Base-by-base conservation (phyloP, 116 monocot genomes). In the Papilionanthe hybrid region DNA sequence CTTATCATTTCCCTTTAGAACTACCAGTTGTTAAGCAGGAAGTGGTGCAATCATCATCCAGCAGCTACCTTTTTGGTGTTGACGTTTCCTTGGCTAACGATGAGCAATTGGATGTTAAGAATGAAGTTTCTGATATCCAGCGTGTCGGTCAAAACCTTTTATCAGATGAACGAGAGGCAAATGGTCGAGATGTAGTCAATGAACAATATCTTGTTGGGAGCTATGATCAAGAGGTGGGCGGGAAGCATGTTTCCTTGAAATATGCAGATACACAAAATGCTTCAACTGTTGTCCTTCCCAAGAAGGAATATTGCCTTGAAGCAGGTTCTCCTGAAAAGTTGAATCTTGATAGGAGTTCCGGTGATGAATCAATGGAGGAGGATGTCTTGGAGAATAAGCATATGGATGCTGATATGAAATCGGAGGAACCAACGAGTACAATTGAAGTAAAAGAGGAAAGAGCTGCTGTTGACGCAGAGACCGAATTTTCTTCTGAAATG, bases 1-100 rank as follows among this genome's bases (percentile, higher is more conserved):
- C 88, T 94, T 85, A 91, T 85, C 87, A 94, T 89, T 89, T 97
- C 87, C 85, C 81, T 92, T 84, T 99, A 93, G 99, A 99, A 89
- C 80, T 89, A 91, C 90, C 90, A 87, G 89, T 90, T 87, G 84
- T 87, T 94, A 93, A 93, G 88, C 69, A 86, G 79, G 93, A 88
- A 78, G 87, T 88, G 77, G 87, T 87, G 72, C 84, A 86, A 89
- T 90, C 92, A 84, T 94, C 90, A 74, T 74, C 80, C 85, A 81
- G 80, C 83, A 75, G 65, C 78, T 65, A 80, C 82, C 79, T 81
- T 28, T 29, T 74, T 81, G 82, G 45, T 86, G 50, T 13, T 3
- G 49, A 48, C 28, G 23, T 19, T 6, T 75, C 12, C 75, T 50
- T 75, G 25, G 75, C 25, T 75, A 27, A 0, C 15, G 49, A 75